Conservation (phyloP, 1,284 basidiomycete genomes). For the Schizophyllum amplum region DNA sequence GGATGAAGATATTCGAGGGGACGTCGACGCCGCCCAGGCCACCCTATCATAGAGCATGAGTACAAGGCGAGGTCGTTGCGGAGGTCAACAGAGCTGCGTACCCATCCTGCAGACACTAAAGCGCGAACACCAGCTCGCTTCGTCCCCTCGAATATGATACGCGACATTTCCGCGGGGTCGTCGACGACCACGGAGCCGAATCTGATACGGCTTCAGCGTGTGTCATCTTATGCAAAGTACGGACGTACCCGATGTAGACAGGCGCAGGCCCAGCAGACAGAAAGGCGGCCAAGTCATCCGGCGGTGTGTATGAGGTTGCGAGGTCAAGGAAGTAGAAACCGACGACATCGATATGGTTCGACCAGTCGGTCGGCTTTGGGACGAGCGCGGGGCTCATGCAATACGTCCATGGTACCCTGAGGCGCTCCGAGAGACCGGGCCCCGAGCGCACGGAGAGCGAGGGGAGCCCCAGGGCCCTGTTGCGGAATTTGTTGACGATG, state of each 20-base stretch:
- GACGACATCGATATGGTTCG: slow-evolving; percentile 51
- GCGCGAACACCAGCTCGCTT: slow-evolving; percentile 45
- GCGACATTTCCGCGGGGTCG: slow-evolving; percentile 46
- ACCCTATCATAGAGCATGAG: background rate
- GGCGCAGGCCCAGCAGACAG: slow-evolving; percentile 45
- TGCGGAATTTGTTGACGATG: slow-evolving; percentile 53
- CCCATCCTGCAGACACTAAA: slow-evolving; percentile 58
- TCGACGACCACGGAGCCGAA: slow-evolving; percentile 61
- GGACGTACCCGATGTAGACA: slow-evolving; percentile 44
- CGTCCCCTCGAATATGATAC: slow-evolving; percentile 48
- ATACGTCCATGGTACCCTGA: slow-evolving; percentile 64
- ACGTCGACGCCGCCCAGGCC: background rate
- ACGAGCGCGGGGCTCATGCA: slow-evolving; percentile 60
- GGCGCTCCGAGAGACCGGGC: slow-evolving; percentile 44
- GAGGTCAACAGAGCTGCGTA: slow-evolving; percentile 3
- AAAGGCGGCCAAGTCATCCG: slow-evolving; percentile 38
- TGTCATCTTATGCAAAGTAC: too few species aligned
- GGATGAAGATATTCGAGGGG: slow-evolving; percentile 39
- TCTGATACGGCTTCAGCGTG: slow-evolving; percentile 16
- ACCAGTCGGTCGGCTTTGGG: slow-evolving; percentile 58
- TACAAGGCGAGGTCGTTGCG: background rate
- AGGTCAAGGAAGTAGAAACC: slow-evolving; percentile 55
- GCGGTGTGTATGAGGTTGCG: slow-evolving; percentile 38
- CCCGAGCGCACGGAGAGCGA: slow-evolving; percentile 40
- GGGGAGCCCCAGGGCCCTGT: slow-evolving; percentile 38